Evolutionary conservation across 768 basidiomycete species (phyloP).

Genomic region (Collybia sordida): DNA sequence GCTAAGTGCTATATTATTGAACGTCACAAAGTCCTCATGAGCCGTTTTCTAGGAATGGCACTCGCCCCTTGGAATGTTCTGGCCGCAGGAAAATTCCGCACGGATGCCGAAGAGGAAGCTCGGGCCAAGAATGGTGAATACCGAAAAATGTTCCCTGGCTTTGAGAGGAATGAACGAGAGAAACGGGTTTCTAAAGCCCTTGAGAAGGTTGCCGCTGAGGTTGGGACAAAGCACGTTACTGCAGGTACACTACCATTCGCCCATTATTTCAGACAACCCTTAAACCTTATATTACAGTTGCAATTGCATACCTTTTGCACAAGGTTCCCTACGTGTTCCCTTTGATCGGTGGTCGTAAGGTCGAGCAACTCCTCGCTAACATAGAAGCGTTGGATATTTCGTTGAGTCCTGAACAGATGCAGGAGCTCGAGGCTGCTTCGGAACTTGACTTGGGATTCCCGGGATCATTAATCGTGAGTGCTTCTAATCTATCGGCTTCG

Average conservation of each 20-base stretch:
- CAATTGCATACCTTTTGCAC: slow-evolving; percentile 53
- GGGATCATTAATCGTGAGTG: too few species aligned
- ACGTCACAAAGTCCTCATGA: slow-evolving; percentile 35
- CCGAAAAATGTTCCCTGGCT: slow-evolving; percentile 15
- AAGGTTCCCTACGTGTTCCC: slow-evolving; percentile 55
- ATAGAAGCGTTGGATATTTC: slow-evolving; percentile 46
- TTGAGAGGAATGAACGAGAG: slow-evolving; percentile 43
- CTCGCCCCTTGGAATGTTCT: slow-evolving; percentile 34
- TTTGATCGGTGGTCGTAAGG: slow-evolving; percentile 47
- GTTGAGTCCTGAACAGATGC: slow-evolving; percentile 42
- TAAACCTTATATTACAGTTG: slow-evolving; percentile 30
- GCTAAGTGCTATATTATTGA: slow-evolving; percentile 11
- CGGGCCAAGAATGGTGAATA: slow-evolving; percentile 14
- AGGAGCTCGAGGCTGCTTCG: slow-evolving; percentile 36
- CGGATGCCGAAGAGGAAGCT: slow-evolving; percentile 48
- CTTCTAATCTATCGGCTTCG: too few species aligned
- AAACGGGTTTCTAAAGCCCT: slow-evolving; percentile 39
- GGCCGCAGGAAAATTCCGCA: slow-evolving; percentile 49
- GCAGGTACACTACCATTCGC: slow-evolving; percentile 31
- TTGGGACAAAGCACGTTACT: slow-evolving; percentile 46
- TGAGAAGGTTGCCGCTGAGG: slow-evolving; percentile 50
- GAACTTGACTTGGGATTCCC: slow-evolving; percentile 49
- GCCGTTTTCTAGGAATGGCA: slow-evolving; percentile 33
- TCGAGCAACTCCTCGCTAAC: slow-evolving; percentile 45
- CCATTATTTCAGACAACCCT: background rate